A percentile compares a stretch with the other conserved stretches of the same genome.
phyloP scores from a whole-genome alignment of 257 asterid genomes.

The Primulina eburnea region DNA sequence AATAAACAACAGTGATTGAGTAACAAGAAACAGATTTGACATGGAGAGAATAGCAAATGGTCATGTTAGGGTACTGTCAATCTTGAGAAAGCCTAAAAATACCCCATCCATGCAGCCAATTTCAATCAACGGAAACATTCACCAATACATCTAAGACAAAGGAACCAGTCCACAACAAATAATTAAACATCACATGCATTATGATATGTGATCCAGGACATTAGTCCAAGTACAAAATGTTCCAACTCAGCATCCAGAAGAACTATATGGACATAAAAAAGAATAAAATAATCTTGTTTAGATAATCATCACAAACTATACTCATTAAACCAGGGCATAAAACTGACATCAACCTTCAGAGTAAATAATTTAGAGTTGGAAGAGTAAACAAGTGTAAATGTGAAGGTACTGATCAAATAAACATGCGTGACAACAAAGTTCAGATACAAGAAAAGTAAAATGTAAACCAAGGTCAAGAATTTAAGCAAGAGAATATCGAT shows the following conservation, averaged over 20 bases:
- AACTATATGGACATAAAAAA: too few species aligned
- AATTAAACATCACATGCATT: too few species aligned
- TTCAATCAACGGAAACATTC: too few species aligned
- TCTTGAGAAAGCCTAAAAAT: neutral
- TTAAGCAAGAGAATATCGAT: neutral
- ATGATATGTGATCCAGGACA: too few species aligned
- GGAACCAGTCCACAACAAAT: too few species aligned
- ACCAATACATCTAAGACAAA: too few species aligned
- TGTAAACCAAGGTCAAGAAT: neutral
- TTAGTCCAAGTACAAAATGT: too few species aligned
- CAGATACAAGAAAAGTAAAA: neutral
- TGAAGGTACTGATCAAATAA: conserved; percentile 10
- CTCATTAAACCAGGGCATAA: neutral
- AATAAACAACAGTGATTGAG: neutral
- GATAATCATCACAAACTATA: too few species aligned
- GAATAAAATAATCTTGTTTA: too few species aligned
- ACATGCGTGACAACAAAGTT: conserved; percentile 3
- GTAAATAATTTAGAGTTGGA: neutral
- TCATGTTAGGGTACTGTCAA: neutral
- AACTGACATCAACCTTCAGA: conserved; percentile 11
- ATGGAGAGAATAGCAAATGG: neutral
- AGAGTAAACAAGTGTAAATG: neutral
- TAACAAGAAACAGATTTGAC: neutral
- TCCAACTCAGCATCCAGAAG: too few species aligned
- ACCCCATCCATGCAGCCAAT: too few species aligned